Conservation (phyloP, 768 basidiomycete genomes). For the Chlorophyllum brunneum region DNA sequence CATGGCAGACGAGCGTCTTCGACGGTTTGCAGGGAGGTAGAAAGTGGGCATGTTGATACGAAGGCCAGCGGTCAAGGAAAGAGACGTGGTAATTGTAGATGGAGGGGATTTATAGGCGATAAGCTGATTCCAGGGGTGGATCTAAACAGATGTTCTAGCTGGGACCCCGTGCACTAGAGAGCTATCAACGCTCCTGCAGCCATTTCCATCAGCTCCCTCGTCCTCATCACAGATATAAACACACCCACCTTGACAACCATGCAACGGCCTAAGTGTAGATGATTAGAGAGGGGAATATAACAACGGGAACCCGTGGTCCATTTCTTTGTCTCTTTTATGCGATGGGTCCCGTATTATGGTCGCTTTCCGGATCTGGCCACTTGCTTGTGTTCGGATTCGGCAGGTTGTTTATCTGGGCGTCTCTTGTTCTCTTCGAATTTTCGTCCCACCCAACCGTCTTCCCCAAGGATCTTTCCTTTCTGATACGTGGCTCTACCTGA, state of each 20-base stretch:
- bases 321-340: constrained; percentile 9
- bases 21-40: constrained; percentile 2
- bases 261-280: not conserved
- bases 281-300: not conserved
- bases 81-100: not conserved
- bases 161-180: constrained; percentile 7
- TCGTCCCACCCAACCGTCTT: not conserved
- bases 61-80: not conserved
- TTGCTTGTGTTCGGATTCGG: constrained; percentile 9
- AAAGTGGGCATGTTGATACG: constrained; percentile 7
- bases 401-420: constrained; percentile 1
- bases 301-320: not conserved
- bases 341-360: not conserved
- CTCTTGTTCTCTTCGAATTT: constrained; percentile 6
- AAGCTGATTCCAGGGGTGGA: not conserved
- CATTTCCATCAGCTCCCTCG: not conserved
- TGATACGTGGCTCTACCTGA: not conserved
- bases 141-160: not conserved
- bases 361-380: not conserved
- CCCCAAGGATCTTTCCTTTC: not conserved
- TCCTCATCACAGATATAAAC: not conserved
- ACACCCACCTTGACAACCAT: constrained; percentile 6
- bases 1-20: constrained; percentile 12
- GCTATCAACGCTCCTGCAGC: constrained; percentile 6
- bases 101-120: constrained; percentile 2